Evolutionary conservation across 768 basidiomycete species (phyloP).

Genomic region (Phylloporus sp.): DNA sequence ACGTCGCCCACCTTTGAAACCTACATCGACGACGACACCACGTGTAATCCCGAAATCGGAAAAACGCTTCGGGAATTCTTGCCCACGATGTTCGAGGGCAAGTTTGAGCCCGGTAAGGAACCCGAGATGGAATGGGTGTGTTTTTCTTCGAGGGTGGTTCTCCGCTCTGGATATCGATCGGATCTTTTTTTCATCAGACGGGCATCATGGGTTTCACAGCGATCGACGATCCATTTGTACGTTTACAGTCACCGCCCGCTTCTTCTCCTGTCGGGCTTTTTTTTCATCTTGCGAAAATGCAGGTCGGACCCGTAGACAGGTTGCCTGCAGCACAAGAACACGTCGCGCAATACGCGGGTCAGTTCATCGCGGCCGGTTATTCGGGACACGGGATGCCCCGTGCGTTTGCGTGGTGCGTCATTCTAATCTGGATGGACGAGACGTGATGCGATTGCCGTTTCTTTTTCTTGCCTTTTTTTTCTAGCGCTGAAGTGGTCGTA

Average conservation of each 20-base stretch:
- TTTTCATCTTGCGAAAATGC: neutral
- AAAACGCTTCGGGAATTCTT: slow-evolving; percentile 53
- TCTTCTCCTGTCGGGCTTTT: neutral
- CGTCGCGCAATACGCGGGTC: slow-evolving; percentile 40
- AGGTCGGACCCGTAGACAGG: slow-evolving; percentile 61
- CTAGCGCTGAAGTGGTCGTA: slow-evolving; percentile 57
- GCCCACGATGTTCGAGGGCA: slow-evolving; percentile 50
- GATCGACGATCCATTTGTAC: slow-evolving; percentile 60
- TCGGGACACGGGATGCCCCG: slow-evolving; percentile 80
- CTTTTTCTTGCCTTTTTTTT: neutral
- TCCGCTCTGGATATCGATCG: neutral
- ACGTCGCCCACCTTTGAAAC: slow-evolving; percentile 48
- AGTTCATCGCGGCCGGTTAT: slow-evolving; percentile 70
- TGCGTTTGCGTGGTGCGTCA: slow-evolving; percentile 53
- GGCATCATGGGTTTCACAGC: slow-evolving; percentile 79
- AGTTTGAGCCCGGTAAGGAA: slow-evolving; percentile 43
- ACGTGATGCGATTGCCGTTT: neutral
- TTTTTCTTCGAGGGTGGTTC: neutral
- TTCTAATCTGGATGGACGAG: neutral
- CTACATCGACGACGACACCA: slow-evolving; percentile 55
- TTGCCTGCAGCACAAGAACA: slow-evolving; percentile 10
- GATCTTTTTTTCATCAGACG: slow-evolving; percentile 45
- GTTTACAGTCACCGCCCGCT: slow-evolving; percentile 18
- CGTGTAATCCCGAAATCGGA: slow-evolving; percentile 44
- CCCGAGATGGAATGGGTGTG: slow-evolving; percentile 82